phyloP scores from a whole-genome alignment of 371 early-diverging fungal genomes.

The Syncephalis fuscata region DNA sequence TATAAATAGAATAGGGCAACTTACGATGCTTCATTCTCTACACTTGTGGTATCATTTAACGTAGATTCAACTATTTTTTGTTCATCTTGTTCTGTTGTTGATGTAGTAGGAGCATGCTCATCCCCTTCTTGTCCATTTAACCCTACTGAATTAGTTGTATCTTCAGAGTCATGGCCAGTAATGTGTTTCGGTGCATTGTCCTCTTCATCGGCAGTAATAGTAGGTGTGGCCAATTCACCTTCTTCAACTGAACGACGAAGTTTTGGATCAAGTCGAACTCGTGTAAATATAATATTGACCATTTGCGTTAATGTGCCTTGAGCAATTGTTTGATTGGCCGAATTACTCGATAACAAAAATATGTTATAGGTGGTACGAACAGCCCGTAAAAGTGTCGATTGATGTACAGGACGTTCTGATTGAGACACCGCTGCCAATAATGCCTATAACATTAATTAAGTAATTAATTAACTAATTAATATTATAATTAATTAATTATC shows the following conservation, averaged over 20 bases:
- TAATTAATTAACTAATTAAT: conserved; percentile 10
- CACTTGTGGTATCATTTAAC: too few species aligned
- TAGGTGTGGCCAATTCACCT: too few species aligned
- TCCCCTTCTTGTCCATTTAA: not conserved
- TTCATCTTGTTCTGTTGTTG: too few species aligned
- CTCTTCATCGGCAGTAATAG: not conserved
- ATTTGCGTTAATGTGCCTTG: conserved; percentile 82
- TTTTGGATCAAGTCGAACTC: conserved; percentile 20
- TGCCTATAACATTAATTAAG: conserved; percentile 32
- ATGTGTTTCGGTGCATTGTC: not conserved
- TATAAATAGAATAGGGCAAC: too few species aligned
- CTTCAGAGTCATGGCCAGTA: not conserved
- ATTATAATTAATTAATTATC: not conserved
- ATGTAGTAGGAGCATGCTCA: too few species aligned
- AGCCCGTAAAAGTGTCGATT: conserved; percentile 57
- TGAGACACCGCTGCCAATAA: conserved; percentile 67
- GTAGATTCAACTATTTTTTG: too few species aligned
- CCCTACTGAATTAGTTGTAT: not conserved
- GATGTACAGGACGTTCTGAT: conserved; percentile 47
- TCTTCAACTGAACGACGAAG: not conserved
- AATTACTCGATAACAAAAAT: conserved; percentile 46
- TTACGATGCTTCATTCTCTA: too few species aligned
- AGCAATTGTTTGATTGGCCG: conserved; percentile 67
- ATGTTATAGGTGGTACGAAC: conserved; percentile 62
- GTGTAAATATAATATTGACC: conserved; percentile 39